A percentile compares a stretch with the other conserved stretches of the same genome.
Conservation (phyloP, 768 basidiomycete genomes). For the Phanerodontia chrysosporium region DNA sequence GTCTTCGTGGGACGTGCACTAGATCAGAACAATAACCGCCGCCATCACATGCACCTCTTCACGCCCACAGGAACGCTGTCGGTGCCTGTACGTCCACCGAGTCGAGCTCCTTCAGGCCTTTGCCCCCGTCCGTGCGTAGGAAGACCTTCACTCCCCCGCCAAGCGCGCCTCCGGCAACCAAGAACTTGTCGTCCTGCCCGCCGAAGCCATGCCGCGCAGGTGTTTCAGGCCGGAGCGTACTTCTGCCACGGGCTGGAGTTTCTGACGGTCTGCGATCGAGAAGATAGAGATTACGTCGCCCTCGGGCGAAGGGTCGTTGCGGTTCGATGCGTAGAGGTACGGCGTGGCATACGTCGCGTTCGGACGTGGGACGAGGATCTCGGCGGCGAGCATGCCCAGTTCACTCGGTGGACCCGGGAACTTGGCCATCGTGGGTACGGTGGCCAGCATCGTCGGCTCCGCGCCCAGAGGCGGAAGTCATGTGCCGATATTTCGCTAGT, state of each 20-base stretch:
- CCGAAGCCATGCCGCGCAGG: constrained; percentile 66
- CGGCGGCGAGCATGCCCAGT: constrained; percentile 56
- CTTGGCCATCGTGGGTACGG: constrained; percentile 45
- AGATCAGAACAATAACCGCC: not conserved
- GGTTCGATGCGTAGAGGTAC: constrained; percentile 71
- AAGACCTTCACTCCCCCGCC: constrained; percentile 71
- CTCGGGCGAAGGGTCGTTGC: constrained; percentile 63
- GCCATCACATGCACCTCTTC: constrained; percentile 5
- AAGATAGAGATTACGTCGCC: constrained; percentile 77
- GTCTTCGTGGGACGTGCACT: not conserved
- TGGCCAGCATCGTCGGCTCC: constrained; percentile 32
- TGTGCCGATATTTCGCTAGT: constrained; percentile 55
- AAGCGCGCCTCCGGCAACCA: constrained; percentile 59
- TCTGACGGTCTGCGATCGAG: constrained; percentile 41
- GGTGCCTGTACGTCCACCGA: constrained; percentile 32
- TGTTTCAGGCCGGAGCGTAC: constrained; percentile 68
- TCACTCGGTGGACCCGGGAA: constrained; percentile 34
- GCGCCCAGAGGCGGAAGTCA: constrained; percentile 40
- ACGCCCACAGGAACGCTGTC: constrained; percentile 37
- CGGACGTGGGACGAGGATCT: constrained; percentile 57
- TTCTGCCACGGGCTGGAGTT: constrained; percentile 52
- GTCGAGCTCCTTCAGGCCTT: constrained; percentile 49
- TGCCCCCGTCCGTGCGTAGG: constrained; percentile 59
- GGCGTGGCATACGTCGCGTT: constrained; percentile 48
- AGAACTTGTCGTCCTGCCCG: constrained; percentile 55